phyloP scores from a whole-genome alignment of 306 rosid genomes.

The Glycyrrhiza uralensis region DNA sequence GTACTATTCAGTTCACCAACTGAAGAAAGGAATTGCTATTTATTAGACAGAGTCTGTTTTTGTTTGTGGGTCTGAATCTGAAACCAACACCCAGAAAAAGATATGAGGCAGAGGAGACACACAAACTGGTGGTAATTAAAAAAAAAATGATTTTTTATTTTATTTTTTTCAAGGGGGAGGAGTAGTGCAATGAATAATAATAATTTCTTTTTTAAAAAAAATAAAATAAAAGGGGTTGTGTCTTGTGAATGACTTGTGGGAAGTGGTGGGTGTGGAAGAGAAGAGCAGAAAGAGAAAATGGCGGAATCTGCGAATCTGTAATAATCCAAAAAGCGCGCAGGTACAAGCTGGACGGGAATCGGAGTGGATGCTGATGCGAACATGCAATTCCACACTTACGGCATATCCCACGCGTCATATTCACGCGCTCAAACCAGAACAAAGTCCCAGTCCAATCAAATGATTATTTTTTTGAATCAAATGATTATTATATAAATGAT shows the following conservation, averaged over 20 bases:
- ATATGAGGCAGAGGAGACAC: constrained; percentile 1
- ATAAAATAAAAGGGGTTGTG: too few species aligned
- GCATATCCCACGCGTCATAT: background rate
- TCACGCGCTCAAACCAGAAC: constrained; percentile 9
- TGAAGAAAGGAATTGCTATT: too few species aligned
- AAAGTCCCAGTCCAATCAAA: constrained; percentile 7
- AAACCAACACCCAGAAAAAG: constrained; percentile 45
- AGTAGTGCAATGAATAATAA: too few species aligned
- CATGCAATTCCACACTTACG: background rate
- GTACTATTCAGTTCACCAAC: too few species aligned
- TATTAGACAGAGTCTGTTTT: background rate
- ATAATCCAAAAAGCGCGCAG: too few species aligned
- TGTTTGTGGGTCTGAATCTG: background rate
- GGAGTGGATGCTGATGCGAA: background rate
- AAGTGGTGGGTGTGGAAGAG: too few species aligned
- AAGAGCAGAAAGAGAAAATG: background rate
- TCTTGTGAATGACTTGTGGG: too few species aligned
- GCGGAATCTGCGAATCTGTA: background rate
- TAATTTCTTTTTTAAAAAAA: too few species aligned
- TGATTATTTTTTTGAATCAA: background rate
- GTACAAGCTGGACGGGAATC: too few species aligned
- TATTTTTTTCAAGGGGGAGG: background rate
- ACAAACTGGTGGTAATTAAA: background rate
- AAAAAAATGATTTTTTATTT: background rate
- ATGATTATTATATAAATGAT: too few species aligned